phyloP scores from a whole-genome alignment of 306 rosid species.

The Cyamopsis tetragonoloba region DNA sequence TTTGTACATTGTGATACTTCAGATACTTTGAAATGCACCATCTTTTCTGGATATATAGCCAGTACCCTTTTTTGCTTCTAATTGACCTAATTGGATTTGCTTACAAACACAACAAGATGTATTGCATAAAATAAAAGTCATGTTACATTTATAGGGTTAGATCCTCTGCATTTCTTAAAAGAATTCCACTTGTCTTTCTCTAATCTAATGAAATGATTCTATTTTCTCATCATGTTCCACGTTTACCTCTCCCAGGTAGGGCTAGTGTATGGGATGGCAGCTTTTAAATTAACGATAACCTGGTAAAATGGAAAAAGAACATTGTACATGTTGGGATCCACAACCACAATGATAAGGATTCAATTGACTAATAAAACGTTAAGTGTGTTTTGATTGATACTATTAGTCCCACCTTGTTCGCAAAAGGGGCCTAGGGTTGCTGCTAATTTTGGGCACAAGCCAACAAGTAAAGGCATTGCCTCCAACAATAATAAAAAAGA shows the following conservation, averaged over 20 bases:
- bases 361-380: background rate
- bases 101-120: too few species aligned
- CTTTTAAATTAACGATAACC: background rate
- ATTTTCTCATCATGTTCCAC: too few species aligned
- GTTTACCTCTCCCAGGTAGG: too few species aligned
- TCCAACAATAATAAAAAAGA: background rate
- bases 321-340: background rate
- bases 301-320: background rate
- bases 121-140: too few species aligned
- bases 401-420: background rate
- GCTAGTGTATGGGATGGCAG: background rate
- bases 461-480: background rate
- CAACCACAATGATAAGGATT: background rate
- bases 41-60: too few species aligned
- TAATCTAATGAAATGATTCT: too few species aligned
- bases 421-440: background rate
- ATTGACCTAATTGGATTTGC: too few species aligned
- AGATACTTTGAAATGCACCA: slow-evolving; percentile 28
- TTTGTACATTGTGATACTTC: slow-evolving; percentile 42
- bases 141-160: too few species aligned
- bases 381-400: slow-evolving; percentile 2
- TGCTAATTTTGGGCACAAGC: slow-evolving; percentile 7
- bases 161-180: too few species aligned
- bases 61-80: too few species aligned
- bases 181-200: too few species aligned